Evolutionary conservation across 2,329 filamentous ascomycete species (phyloP).

Genomic region (Mycocentrospora acerina): DNA sequence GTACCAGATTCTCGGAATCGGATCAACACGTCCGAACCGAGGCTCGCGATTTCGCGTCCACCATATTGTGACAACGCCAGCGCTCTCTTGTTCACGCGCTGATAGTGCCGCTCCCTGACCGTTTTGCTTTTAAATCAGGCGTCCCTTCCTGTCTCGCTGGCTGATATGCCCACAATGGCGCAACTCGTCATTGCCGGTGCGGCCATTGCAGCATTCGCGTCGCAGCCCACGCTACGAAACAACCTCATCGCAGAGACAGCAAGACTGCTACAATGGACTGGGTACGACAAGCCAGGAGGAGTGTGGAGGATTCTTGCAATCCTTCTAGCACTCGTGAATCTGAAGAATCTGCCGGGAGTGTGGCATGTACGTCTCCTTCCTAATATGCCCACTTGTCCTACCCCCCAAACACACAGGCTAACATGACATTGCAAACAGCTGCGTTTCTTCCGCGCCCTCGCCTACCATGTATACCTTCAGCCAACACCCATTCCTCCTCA

Average conservation of each 20-base stretch:
- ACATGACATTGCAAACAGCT: slow-evolving; percentile 29
- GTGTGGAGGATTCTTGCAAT: slow-evolving; percentile 38
- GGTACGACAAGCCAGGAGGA: slow-evolving; percentile 34
- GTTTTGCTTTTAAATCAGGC: neutral
- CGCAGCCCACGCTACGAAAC: slow-evolving; percentile 20
- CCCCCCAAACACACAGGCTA: slow-evolving; percentile 4
- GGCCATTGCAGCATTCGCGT: slow-evolving; percentile 21
- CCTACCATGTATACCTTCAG: slow-evolving; percentile 51
- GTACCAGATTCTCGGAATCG: neutral
- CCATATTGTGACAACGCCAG: no score
- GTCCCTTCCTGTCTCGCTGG: neutral
- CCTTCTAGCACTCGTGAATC: slow-evolving; percentile 54
- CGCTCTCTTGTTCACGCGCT: neutral
- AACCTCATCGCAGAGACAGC: slow-evolving; percentile 13
- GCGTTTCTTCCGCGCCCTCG: slow-evolving; percentile 49
- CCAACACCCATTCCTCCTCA: slow-evolving; percentile 52
- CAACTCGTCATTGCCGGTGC: neutral
- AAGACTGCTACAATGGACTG: slow-evolving; percentile 19
- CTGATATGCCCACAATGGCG: neutral
- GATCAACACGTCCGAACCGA: neutral
- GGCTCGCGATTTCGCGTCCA: neutral
- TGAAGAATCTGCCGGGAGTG: slow-evolving; percentile 72
- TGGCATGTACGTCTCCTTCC: slow-evolving; percentile 66
- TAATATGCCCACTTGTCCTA: neutral
- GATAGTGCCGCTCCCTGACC: no score